These are phyloP conservation scores for Nakaseomyces uthaithaninus DNA, from an alignment of 1,139 yeast species.

Conservation along the genomic window DNA sequence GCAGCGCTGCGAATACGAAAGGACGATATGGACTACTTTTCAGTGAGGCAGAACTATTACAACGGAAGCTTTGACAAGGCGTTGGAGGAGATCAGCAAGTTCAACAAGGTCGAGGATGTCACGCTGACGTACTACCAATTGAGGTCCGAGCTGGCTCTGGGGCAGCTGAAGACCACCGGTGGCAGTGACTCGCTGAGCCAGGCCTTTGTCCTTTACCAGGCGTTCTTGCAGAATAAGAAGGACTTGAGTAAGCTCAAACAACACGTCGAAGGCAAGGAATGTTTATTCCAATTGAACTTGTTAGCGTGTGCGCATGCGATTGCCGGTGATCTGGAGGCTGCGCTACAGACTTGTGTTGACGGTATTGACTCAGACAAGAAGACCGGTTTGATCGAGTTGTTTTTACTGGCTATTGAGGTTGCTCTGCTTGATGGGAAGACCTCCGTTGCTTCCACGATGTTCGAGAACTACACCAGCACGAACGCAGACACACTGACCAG, in stretches of 20 bases:
- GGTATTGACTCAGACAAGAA: constrained; percentile 24
- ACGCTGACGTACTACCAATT: constrained; percentile 25
- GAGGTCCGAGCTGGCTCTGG: constrained; percentile 21
- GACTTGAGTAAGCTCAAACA: constrained; percentile 17
- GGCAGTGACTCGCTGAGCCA: constrained; percentile 12
- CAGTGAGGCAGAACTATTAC: constrained; percentile 30
- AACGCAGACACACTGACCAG: constrained; percentile 25
- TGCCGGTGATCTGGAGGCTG: constrained; percentile 20
- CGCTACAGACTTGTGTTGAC: constrained; percentile 22
- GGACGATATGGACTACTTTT: constrained; percentile 27
- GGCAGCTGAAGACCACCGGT: constrained; percentile 10
- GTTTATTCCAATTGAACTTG: constrained; percentile 22
- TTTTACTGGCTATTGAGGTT: constrained; percentile 28
- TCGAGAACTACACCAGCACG: constrained; percentile 24
- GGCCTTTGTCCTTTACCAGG: constrained; percentile 18
- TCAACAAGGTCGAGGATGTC: constrained; percentile 21
- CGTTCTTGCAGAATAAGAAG: constrained; percentile 15
- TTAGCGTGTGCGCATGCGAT: constrained; percentile 27
- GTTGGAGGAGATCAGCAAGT: constrained; percentile 22
- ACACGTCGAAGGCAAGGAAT: constrained; percentile 12
- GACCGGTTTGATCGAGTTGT: constrained; percentile 25
- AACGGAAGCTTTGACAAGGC: constrained; percentile 26
- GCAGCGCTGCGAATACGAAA: not conserved
- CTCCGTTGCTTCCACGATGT: constrained; percentile 22
- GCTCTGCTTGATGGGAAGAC: constrained; percentile 23